Base-by-base conservation (phyloP, 2,329 filamentous ascomycete species). In the Rhinocladiella mackenziei region DNA sequence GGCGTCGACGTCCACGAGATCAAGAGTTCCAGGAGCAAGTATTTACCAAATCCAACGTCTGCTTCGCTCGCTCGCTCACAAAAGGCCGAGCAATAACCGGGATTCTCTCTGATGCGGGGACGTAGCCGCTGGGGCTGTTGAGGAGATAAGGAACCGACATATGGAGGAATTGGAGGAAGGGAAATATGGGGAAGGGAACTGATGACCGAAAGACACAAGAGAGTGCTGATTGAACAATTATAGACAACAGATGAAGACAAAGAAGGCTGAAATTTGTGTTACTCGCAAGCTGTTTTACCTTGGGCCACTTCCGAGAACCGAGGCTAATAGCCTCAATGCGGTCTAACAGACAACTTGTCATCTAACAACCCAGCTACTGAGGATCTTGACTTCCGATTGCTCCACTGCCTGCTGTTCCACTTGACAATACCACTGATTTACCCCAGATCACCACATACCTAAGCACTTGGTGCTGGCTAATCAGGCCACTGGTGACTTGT, bases 61-160 rank as follows among this genome's bases (percentile, higher is more conserved):
- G 81, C 70, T 84, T 86, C 39, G 89, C 89, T 60, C 80, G 76
- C 48, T 94, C 88, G 70, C 87, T 94, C 56, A 96, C 86, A 65
- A 76, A 78, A 18, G 75, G 75, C 50, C 68, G 64, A 29, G 75
- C 78, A 56, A 82, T 76, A 43, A 69, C 65, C 30, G 79, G 79
- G 48, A 83, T 80, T 65, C 63, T 74, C 58, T 61, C 47, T 18
- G 67, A 70, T 39, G 69, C 68, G 48, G 76, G 75, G 56, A 79
- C 77, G 39, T 53, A 46, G 31, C 54, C 53, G 29, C 31, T 39
- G 39, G 50, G 37, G 26, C 46, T 45, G 38, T 53, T 57, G 25
- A 57, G 42, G n/a, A 57, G 53, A 19, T 57, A 57, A 14, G 55
- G 55, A 11, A 57, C 55, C 19, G 55, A 57, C 55, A 57, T 57